Conservation (phyloP, 345 rosid genomes). For the Euphorbia pulcherrima region DNA sequence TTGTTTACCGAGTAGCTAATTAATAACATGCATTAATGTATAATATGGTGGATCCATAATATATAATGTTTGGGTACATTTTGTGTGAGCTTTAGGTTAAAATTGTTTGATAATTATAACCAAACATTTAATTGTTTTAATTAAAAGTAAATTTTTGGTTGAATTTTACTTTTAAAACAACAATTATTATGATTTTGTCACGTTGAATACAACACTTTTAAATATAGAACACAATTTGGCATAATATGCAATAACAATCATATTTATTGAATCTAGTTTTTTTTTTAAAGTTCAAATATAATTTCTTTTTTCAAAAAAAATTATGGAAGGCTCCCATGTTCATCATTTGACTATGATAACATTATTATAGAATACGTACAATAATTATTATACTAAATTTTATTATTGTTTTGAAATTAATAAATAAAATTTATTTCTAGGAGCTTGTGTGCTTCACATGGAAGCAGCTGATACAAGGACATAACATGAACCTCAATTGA, state of each 20-base stretch:
- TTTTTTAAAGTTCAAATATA: neutral
- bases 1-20: neutral
- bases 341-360: neutral
- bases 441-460: neutral
- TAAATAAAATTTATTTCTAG: neutral
- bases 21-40: neutral
- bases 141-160: neutral
- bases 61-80: neutral
- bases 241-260: neutral
- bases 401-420: neutral
- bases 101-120: too few species aligned
- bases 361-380: neutral
- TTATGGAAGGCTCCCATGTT: constrained; percentile 1
- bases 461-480: neutral
- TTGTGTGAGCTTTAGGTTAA: too few species aligned
- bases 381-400: neutral
- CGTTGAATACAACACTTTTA: neutral
- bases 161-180: neutral
- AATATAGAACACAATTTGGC: neutral
- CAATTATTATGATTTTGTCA: neutral
- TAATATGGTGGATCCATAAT: neutral
- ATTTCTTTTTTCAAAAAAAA: neutral
- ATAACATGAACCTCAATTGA: neutral
- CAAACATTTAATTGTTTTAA: too few species aligned
- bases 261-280: neutral